Evolutionary conservation across 768 basidiomycete genomes (phyloP), one percentile per base, ranked within the genome.

Genomic region (Phlebiopsis gigantea): DNA sequence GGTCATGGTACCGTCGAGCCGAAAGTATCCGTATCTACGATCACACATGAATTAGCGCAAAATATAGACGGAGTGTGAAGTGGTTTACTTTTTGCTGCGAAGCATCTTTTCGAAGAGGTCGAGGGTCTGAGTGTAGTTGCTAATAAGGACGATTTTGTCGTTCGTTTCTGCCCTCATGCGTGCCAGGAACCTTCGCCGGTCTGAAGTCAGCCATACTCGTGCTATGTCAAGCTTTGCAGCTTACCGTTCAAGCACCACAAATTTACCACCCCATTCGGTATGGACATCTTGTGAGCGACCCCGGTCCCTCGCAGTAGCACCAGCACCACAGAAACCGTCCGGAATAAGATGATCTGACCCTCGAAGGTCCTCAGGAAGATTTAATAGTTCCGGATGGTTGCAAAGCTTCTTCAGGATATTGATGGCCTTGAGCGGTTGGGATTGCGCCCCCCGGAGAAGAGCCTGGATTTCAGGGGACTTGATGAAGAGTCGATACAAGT

Each of bases 111-210:
- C 93, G 63, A 98, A 96, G 9, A 96, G 72, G 68, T 97, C 94
- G 2, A 98, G 78, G 0, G 94, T 98, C 70, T 95, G 93, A 4
- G 94, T 98, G 66, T 95, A 95, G 69, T 98, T 98, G 68, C 93
- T 95, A 67, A 98, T 97, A 43, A 98, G 74, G 15, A 98, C 94
- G 57, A 97, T 96, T 76, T 98, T 98, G 76, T 98, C 94, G 55
- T 79, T 88, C 15, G 90, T 95, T 57, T 87, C 80, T 10, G 82
- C 85, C 55, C 79, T 81, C 44, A 98, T 85, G 26, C 87, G 87
- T 65, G 92, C 86, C 42, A 97, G 72, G 70, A 97, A 94, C 65
- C 93, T 94, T 57, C 4, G 24, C 15, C 15, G 5, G 19, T 14
- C 1, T n/a, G n/a, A n/a, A 24, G 26, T 12, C 10, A 29, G n/a